Conservation (phyloP, 1,284 basidiomycete genomes). For the Cystobasidium pallidum region DNA sequence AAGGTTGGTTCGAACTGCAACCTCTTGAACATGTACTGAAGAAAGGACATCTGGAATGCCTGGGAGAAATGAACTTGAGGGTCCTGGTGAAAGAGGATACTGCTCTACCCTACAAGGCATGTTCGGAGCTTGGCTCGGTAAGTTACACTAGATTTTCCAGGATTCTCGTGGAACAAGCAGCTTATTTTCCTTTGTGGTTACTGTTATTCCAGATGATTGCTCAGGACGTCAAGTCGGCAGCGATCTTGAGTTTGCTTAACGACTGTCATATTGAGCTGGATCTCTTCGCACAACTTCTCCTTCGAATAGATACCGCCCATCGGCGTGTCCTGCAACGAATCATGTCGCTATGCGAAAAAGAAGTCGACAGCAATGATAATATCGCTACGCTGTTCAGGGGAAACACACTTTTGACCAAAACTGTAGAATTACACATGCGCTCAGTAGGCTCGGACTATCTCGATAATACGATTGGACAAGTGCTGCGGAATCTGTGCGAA, state of each 20-base stretch:
- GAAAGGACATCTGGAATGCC: constrained; percentile 49
- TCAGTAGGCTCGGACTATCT: constrained; percentile 74
- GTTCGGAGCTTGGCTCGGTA: constrained; percentile 46
- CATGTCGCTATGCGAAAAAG: constrained; percentile 48
- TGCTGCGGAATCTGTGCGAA: constrained; percentile 68
- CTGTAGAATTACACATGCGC: constrained; percentile 73
- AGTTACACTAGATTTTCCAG: not conserved
- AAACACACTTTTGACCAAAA: constrained; percentile 77
- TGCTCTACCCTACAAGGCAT: constrained; percentile 49
- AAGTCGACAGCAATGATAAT: constrained; percentile 46
- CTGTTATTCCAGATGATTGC: constrained; percentile 42
- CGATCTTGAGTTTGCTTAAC: constrained; percentile 47
- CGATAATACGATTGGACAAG: constrained; percentile 71
- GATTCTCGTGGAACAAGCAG: not conserved
- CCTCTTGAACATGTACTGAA: constrained; percentile 56
- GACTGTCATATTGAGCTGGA: constrained; percentile 50
- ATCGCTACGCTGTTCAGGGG: constrained; percentile 73
- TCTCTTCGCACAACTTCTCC: constrained; percentile 47
- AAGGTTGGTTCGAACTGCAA: constrained; percentile 80
- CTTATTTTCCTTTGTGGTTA: not conserved
- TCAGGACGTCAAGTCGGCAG: constrained; percentile 46
- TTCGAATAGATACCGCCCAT: constrained; percentile 50
- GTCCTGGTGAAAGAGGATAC: constrained; percentile 74
- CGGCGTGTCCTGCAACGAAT: constrained; percentile 47
- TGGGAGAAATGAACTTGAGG: constrained; percentile 73